Conservation (phyloP, 768 basidiomycete genomes). For the Calocera cornea region DNA sequence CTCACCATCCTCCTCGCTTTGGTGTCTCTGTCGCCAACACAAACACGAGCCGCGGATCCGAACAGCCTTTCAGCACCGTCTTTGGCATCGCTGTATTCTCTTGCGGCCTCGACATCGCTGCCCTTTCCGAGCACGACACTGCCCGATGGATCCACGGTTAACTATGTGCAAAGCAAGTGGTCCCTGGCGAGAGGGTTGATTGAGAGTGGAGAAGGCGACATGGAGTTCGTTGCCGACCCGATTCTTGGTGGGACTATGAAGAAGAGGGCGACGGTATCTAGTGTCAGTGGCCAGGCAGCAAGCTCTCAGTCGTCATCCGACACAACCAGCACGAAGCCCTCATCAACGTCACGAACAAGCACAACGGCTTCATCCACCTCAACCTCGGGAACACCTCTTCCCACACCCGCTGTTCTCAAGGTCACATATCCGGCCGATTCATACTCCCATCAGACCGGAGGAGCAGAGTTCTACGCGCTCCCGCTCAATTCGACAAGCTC, state of each 20-base stretch:
- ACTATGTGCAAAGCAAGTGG: conserved; percentile 45
- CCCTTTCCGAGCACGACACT: conserved; percentile 54
- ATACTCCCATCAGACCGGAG: conserved; percentile 47
- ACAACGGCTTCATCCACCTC: conserved; percentile 53
- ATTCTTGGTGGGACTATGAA: not conserved
- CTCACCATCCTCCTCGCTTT: not conserved
- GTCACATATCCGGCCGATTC: conserved; percentile 51
- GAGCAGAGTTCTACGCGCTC: conserved; percentile 51
- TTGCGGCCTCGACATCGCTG: conserved; percentile 47
- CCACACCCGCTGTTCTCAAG: conserved; percentile 31
- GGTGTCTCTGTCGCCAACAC: not conserved
- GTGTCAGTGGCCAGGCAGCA: not conserved
- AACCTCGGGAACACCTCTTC: conserved; percentile 27
- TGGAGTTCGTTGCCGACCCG: not conserved
- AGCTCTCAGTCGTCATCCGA: not conserved
- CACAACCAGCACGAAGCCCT: conserved; percentile 32
- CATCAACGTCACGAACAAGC: conserved; percentile 36
- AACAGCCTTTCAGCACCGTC: not conserved
- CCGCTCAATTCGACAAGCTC: conserved; percentile 43
- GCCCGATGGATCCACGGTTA: conserved; percentile 35
- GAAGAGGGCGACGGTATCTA: conserved; percentile 14
- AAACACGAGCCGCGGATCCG: not conserved
- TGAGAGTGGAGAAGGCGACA: conserved; percentile 25
- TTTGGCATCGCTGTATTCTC: conserved; percentile 38
- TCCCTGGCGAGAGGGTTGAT: conserved; percentile 46